Conservation (phyloP, 2,329 filamentous ascomycete genomes). For the Sclerotinia glacialis region DNA sequence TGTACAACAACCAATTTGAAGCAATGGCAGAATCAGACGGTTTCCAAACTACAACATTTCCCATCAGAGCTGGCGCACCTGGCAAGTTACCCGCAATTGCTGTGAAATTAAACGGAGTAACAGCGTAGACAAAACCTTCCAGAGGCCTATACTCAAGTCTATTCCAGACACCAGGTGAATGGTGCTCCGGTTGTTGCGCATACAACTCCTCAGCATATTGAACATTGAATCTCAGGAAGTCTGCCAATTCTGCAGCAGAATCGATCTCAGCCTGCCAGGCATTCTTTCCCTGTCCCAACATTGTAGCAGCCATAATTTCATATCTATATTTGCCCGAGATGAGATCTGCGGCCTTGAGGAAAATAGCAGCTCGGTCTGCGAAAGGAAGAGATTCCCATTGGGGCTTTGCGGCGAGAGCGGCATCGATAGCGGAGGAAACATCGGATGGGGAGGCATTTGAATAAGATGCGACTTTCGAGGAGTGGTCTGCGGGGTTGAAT, state of each 20-base stretch:
- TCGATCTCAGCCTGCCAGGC: slow-evolving; percentile 98
- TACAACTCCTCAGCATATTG: slow-evolving; percentile 92
- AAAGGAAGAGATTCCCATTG: slow-evolving; percentile 86
- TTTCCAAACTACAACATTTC: slow-evolving; percentile 96
- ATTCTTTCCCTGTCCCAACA: slow-evolving; percentile 96
- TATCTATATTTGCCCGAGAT: slow-evolving; percentile 90
- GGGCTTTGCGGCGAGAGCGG: slow-evolving; percentile 54
- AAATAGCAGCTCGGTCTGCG: slow-evolving; percentile 84
- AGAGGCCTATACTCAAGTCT: slow-evolving; percentile 83
- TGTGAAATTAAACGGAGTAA: slow-evolving; percentile 95
- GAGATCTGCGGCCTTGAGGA: slow-evolving; percentile 92
- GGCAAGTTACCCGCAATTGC: slow-evolving; percentile 87
- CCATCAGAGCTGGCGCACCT: slow-evolving; percentile 79
- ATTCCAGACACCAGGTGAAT: slow-evolving; percentile 86
- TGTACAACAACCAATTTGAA: slow-evolving; percentile 84
- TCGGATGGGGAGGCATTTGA: slow-evolving; percentile 76
- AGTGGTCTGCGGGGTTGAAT: slow-evolving; percentile 79
- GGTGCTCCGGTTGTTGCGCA: slow-evolving; percentile 77
- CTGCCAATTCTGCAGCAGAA: slow-evolving; percentile 83
- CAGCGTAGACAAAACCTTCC: slow-evolving; percentile 91
- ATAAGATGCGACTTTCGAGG: slow-evolving; percentile 74
- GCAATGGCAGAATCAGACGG: slow-evolving; percentile 82
- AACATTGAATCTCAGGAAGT: slow-evolving; percentile 93
- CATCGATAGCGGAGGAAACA: slow-evolving; percentile 52
- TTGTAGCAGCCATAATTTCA: slow-evolving; percentile 92